Conservation (phyloP, 31 red algal genomes). For the Asparagopsis taxiformis region DNA sequence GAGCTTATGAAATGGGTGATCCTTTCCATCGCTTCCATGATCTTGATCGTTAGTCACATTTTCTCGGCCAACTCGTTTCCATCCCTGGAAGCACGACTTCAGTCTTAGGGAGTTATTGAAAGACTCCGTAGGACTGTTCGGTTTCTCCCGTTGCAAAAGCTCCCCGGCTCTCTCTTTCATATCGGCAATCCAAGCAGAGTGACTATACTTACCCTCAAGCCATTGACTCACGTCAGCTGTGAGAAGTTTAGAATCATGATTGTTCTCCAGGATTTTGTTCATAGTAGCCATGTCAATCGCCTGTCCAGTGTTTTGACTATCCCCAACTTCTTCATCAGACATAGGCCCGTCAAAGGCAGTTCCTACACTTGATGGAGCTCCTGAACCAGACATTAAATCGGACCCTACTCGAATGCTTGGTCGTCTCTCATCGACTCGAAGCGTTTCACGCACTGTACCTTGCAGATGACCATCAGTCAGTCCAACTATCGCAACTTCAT, state of each 20-base stretch:
- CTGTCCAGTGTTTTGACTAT: background rate
- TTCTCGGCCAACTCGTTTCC: background rate
- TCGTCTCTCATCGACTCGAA: background rate
- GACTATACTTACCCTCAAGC: conserved; percentile 31
- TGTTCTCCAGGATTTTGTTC: conserved; percentile 17
- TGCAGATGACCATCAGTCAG: background rate
- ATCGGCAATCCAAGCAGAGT: conserved; percentile 35
- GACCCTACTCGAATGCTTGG: background rate
- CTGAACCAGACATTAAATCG: conserved; percentile 13
- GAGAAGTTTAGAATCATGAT: conserved; percentile 17
- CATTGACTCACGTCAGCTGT: conserved; percentile 37
- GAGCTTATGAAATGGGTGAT: background rate
- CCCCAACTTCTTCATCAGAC: conserved; percentile 26
- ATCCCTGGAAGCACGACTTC: conserved; percentile 9
- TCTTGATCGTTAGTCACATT: background rate
- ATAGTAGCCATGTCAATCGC: conserved; percentile 18
- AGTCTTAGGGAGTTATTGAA: background rate
- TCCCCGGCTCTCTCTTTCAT: conserved; percentile 12
- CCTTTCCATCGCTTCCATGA: background rate
- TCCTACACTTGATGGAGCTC: conserved; percentile 38
- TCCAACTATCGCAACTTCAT: background rate
- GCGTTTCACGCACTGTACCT: background rate
- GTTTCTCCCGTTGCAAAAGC: background rate
- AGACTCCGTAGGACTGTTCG: background rate
- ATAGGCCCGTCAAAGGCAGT: conserved; percentile 38